Conservation (phyloP, 2,329 filamentous ascomycete genomes). For the Apiospora aurea region DNA sequence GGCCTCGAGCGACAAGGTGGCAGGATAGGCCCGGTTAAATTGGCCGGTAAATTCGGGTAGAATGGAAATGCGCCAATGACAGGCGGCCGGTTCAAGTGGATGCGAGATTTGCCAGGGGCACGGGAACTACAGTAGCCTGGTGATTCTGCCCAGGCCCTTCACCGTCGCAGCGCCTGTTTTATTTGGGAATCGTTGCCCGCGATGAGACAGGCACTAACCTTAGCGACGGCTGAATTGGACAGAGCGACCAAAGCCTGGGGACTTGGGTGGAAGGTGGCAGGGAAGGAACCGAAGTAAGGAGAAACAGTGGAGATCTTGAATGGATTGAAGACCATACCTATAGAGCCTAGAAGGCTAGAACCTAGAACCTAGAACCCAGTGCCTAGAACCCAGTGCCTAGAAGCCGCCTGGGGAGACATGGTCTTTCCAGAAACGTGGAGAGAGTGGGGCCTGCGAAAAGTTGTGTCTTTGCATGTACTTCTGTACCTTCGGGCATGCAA, state of each 20-base stretch:
- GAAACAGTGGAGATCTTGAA: neutral
- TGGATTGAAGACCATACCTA: too few species aligned
- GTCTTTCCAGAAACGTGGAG: conserved; percentile 2
- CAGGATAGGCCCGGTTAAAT: conserved; percentile 19
- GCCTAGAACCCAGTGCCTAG: neutral
- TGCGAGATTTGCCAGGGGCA: conserved; percentile 12
- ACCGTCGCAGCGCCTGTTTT: neutral
- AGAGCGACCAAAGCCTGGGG: neutral
- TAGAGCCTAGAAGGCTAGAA: neutral
- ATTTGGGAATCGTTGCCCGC: neutral
- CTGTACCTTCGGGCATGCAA: neutral
- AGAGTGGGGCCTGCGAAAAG: neutral
- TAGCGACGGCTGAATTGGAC: neutral
- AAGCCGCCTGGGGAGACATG: neutral
- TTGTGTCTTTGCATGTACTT: neutral
- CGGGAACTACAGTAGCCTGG: neutral
- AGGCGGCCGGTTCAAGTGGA: neutral
- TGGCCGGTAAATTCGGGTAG: conserved; percentile 22
- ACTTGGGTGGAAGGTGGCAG: neutral
- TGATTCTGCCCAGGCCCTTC: neutral
- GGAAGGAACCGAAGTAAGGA: neutral
- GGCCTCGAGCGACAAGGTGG: neutral
- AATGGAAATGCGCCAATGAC: conserved; percentile 21
- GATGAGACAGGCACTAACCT: neutral
- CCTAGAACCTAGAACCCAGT: neutral